Evolutionary conservation across 148 eudicot genomes (phyloP), one percentile per base, ranked within the genome.

Genomic region (Suaeda aralocaspica): DNA sequence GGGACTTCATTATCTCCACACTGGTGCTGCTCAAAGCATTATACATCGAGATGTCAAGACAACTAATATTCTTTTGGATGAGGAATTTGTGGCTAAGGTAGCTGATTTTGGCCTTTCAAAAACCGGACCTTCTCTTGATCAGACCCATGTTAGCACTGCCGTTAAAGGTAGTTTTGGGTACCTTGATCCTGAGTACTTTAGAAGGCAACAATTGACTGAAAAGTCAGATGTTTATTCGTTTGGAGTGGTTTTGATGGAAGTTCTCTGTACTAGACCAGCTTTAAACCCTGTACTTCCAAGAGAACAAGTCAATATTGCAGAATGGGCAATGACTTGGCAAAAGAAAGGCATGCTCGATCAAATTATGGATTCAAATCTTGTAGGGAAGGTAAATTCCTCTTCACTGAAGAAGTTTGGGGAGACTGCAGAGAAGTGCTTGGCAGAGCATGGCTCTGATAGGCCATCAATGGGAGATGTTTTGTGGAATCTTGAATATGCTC

Each of bases 291-390:
- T 91, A 67, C 91, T 94, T 39, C 97, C 97, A 0, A 67, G 98
- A 45, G 98, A 94, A 18, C 98, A 94, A 77, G 98, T 94, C 24
- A 94, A 91, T 72, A 94, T 94, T 44, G 98, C 98, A 0, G 98
- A 94, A 69, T 91, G 97, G 98, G 98, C 98, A 2, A 89, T 94
- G 98, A 84, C 67, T 12, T 94, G 97, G 96, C 98, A 94, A 74
- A 94, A 87, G 88, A 94, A 91, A 77, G 97, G 98, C 48, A 91
- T 91, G 98, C 53, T 94, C 71, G 98, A 94, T 77, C 92, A 84
- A 41, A 87, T 94, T 25, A 91, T 94, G 91, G 97, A 94, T 61
- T 19, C 74, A 2, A 84, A 87, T 60, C 88, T 94, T 16, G 82
- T 44, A 0, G 96, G 92, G 68, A 87, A 91, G 78, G 89, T 94